These are phyloP conservation scores for Neurospora sp. DNA, from an alignment of 495 filamentous ascomycete species.

Conservation along the genomic window DNA sequence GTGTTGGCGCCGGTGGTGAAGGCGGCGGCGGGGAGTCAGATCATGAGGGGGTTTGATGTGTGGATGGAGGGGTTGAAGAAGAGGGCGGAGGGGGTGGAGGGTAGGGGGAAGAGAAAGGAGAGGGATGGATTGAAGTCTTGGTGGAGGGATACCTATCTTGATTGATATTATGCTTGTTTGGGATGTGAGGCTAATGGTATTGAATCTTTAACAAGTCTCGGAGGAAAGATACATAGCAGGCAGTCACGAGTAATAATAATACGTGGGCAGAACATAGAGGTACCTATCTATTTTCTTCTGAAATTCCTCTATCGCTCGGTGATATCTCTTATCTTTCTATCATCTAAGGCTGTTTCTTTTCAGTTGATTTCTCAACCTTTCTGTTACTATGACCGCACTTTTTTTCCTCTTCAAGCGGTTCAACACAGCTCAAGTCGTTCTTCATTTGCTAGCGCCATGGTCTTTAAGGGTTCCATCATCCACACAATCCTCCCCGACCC, in stretches of 20 bases:
- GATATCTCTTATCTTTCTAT: neutral
- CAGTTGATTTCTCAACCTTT: neutral
- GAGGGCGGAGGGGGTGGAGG: constrained; percentile 13
- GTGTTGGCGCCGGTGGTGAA: constrained; percentile 18
- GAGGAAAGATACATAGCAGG: neutral
- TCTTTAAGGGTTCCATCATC: neutral
- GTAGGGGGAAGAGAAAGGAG: neutral
- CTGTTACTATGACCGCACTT: neutral
- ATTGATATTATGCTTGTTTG: neutral
- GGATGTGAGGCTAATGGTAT: neutral
- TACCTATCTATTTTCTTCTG: neutral
- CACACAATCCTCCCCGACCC: neutral
- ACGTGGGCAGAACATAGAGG: neutral
- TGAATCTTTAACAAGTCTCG: neutral
- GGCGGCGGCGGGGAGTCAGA: constrained; percentile 8
- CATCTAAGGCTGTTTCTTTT: neutral
- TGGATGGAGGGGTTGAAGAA: constrained; percentile 25
- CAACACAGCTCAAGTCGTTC: neutral
- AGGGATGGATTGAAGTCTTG: neutral
- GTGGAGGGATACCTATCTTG: neutral
- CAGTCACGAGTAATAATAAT: neutral
- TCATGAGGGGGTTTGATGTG: constrained; percentile 19
- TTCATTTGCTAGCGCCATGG: neutral
- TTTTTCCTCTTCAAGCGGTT: neutral
- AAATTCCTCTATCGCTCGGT: neutral